Conservation (phyloP, 768 basidiomycete genomes). For the Lepiota brunneoincarnata region DNA sequence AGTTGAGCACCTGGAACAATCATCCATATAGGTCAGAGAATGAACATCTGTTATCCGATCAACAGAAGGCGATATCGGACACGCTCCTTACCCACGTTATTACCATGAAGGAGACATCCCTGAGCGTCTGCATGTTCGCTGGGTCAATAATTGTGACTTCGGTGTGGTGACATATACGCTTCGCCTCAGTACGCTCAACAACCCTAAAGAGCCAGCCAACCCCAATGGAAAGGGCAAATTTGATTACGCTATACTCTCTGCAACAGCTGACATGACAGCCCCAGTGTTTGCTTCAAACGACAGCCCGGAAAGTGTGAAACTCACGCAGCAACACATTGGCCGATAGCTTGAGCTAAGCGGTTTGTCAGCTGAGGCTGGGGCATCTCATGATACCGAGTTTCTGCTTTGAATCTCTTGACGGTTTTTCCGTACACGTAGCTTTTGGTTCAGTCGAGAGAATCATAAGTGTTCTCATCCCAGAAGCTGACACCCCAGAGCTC, state of each 20-base stretch:
- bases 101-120: neutral
- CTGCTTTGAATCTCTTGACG: neutral
- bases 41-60: no score
- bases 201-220: neutral
- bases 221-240: neutral
- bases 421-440: no score
- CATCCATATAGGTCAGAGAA: no score
- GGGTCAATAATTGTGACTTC: neutral
- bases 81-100: neutral
- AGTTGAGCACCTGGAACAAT: no score
- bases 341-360: neutral
- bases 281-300: neutral
- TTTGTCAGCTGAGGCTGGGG: neutral
- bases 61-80: no score
- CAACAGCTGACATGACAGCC: neutral
- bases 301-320: neutral
- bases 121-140: neutral
- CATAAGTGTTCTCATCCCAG: no score
- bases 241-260: neutral
- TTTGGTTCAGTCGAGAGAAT: no score
- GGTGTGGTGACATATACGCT: neutral
- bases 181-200: neutral
- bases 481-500: no score
- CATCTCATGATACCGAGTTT: neutral
- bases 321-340: neutral